Conservation (phyloP, 495 filamentous ascomycete species). For the Aspergillus haitiensis region DNA sequence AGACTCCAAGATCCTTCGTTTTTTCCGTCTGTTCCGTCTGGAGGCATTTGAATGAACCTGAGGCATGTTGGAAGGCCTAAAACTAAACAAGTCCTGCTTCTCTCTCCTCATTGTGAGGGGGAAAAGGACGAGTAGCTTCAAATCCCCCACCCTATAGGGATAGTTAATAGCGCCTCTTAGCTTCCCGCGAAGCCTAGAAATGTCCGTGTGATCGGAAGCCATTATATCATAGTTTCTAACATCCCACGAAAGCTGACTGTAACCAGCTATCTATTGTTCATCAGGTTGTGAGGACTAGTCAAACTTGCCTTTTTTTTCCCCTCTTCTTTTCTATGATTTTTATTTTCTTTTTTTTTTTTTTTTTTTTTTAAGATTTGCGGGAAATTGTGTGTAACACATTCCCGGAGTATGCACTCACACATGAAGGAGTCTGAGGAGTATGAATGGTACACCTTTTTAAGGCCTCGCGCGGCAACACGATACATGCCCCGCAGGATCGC, state of each 20-base stretch:
- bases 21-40: conserved; percentile 82
- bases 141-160: neutral
- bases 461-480: neutral
- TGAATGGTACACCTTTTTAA: neutral
- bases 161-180: neutral
- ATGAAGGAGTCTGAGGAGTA: neutral
- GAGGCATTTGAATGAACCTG: conserved; percentile 46
- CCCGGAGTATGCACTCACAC: conserved; percentile 4
- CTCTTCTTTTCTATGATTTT: no score
- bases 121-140: neutral
- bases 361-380: conserved; percentile 7
- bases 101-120: neutral
- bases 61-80: neutral
- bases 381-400: conserved; percentile 2
- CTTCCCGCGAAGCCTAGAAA: neutral
- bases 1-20: conserved; percentile 72
- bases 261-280: neutral
- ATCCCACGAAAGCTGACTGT: neutral
- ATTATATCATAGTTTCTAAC: neutral
- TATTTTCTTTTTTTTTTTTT: neutral
- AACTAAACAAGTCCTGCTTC: neutral
- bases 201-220: neutral
- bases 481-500: neutral
- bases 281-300: neutral
- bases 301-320: neutral